Conservation (phyloP, 352 stramenopile species). For the Phytophthora crassamura region DNA sequence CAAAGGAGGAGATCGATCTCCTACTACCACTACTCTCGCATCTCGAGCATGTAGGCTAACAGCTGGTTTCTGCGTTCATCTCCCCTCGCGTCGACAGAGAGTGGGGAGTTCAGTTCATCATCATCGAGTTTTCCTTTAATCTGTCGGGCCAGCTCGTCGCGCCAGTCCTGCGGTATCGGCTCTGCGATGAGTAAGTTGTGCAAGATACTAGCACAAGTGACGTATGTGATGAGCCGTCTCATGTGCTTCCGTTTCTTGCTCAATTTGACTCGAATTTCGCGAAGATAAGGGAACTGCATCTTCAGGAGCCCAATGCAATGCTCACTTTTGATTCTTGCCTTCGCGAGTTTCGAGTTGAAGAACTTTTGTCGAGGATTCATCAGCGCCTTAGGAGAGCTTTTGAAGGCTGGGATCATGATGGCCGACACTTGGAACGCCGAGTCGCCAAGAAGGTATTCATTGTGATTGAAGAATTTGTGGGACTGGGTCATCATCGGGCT, state of each 20-base stretch:
- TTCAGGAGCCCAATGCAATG: slow-evolving; percentile 37
- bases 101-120: slow-evolving; percentile 21
- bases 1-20: slow-evolving; percentile 16
- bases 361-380: slow-evolving; percentile 18
- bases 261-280: no score
- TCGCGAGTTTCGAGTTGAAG: slow-evolving; percentile 29
- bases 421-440: slow-evolving; percentile 27
- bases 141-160: no score
- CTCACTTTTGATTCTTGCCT: slow-evolving; percentile 33
- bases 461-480: slow-evolving; percentile 16
- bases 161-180: no score
- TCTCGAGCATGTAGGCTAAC: slow-evolving; percentile 18
- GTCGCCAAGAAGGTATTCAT: slow-evolving; percentile 30
- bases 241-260: slow-evolving; percentile 26
- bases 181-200: slow-evolving; percentile 34
- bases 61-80: slow-evolving; percentile 16
- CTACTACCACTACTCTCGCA: slow-evolving; percentile 13
- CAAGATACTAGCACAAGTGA: slow-evolving; percentile 26
- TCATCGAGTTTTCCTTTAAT: slow-evolving; percentile 13
- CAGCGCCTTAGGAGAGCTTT: slow-evolving; percentile 13
- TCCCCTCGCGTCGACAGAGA: slow-evolving; percentile 8
- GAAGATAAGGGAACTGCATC: no score
- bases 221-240: slow-evolving; percentile 17
- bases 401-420: slow-evolving; percentile 30
- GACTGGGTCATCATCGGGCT: slow-evolving; percentile 7